These are phyloP conservation scores for Xylariaceae sp. DNA, from an alignment of 2,329 filamentous ascomycete genomes.

Conservation along the genomic window DNA sequence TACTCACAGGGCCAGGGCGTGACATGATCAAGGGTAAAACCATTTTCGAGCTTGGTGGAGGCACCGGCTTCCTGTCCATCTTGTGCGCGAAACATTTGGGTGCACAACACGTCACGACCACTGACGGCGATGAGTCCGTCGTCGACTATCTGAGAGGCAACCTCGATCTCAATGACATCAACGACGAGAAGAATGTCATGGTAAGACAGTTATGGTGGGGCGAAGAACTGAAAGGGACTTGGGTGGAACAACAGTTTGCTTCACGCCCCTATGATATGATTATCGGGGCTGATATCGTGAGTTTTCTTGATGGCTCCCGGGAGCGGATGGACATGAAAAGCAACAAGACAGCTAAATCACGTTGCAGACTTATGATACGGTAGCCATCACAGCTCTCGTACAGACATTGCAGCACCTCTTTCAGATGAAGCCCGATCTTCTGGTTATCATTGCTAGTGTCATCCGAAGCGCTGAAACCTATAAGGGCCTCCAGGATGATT, in stretches of 20 bases:
- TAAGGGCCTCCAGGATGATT: constrained; percentile 51
- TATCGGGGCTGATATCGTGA: constrained; percentile 32
- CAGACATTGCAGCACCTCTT: constrained; percentile 52
- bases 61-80: constrained; percentile 61
- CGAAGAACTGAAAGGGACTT: constrained; percentile 21
- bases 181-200: constrained; percentile 23
- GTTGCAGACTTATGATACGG: constrained; percentile 55
- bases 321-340: neutral
- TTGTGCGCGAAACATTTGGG: constrained; percentile 55
- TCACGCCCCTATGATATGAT: constrained; percentile 28
- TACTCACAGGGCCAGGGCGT: constrained; percentile 42
- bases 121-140: constrained; percentile 56
- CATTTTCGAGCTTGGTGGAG: constrained; percentile 60
- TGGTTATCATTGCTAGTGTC: constrained; percentile 55
- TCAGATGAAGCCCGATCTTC: constrained; percentile 43
- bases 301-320: neutral
- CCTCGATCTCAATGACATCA: constrained; percentile 45
- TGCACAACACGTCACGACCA: constrained; percentile 50
- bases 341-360: neutral
- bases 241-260: constrained; percentile 26
- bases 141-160: constrained; percentile 50
- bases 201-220: constrained; percentile 36
- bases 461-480: constrained; percentile 60
- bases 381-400: constrained; percentile 51
- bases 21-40: constrained; percentile 45